These are phyloP conservation scores for Pestalotiopsis sp. DNA, from an alignment of 2,329 filamentous ascomycete genomes.

Conservation along the genomic window DNA sequence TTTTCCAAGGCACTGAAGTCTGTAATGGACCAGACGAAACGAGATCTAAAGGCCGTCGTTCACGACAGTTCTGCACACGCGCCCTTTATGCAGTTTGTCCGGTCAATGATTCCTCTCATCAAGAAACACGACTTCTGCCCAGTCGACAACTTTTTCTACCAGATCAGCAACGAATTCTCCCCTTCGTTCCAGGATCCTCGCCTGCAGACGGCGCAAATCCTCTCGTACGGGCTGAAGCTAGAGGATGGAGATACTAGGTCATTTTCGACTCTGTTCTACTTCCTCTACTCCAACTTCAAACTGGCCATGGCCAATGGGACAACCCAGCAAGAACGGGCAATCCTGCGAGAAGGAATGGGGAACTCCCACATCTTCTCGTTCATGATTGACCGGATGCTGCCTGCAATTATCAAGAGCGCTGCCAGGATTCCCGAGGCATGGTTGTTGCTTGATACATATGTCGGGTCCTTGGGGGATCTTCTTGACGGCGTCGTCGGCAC, in stretches of 20 bases:
- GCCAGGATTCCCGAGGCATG: conserved; percentile 40
- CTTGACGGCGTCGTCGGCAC: conserved; percentile 27
- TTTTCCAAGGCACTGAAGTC: conserved; percentile 45
- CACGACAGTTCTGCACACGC: conserved; percentile 42
- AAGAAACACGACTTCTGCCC: conserved; percentile 57
- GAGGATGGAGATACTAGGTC: conserved; percentile 53
- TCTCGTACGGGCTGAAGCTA: conserved; percentile 58
- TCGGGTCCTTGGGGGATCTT: conserved; percentile 41
- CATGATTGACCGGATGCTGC: conserved; percentile 54
- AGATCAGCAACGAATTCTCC: conserved; percentile 58
- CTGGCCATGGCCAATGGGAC: conserved; percentile 52
- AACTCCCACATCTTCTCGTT: conserved; percentile 48
- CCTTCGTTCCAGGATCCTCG: conserved; percentile 58
- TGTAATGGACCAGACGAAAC: conserved; percentile 57
- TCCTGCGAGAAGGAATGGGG: conserved; percentile 53
- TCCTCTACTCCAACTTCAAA: conserved; percentile 61
- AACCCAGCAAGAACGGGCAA: conserved; percentile 46
- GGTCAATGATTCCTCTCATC: conserved; percentile 54
- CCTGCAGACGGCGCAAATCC: conserved; percentile 56
- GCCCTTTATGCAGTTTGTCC: conserved; percentile 53
- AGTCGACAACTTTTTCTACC: conserved; percentile 59
- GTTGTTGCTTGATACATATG: conserved; percentile 54
- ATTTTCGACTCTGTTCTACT: conserved; percentile 55
- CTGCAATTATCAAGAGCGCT: conserved; percentile 49
- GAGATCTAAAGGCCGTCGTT: conserved; percentile 45